Base-by-base conservation (phyloP, 75 land plant species). In the Picea glauca region DNA sequence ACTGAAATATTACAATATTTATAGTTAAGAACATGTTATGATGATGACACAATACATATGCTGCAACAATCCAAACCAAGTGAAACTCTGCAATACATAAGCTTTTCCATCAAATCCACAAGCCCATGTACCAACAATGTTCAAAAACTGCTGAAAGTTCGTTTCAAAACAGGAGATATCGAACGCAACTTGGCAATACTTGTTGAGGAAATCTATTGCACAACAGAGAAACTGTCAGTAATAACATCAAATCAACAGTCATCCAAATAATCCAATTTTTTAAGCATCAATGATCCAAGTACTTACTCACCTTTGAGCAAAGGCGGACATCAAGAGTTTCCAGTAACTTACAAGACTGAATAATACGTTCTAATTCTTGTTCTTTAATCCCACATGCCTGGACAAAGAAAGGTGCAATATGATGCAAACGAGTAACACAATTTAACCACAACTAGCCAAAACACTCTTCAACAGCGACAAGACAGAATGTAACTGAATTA, bases 301-400 rank as follows among this genome's bases (percentile, higher is more conserved):
- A 50, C 18, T 4, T 13, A 15, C 81, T 68, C 66, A 97, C 99
- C 98, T 97, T 92, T 40, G 86, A 84, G 78, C 98, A 97, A 80
- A 80, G 85, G n/a, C 90, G 98, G 58, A 97, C 73, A 80, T 97
- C 97, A 30, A 97, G 91, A 31, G 95, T 94, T 83, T 94, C 99
- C 58, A 94, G 85, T 85, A 84, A 74, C 75, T 50, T 79, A 73
- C 99, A 97, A n/a, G 85, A 83, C 38, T 81, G 81, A 63, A 97
- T 81, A 0, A 92, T 91, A 79, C 76, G 72, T 82, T 86, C 91
- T 58, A 97, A 78, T 35, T 74, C 90, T 74, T 83, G 81, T 81
- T 88, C 89, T 17, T 84, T 82, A 78, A 97, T 93, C 46, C 83
- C 89, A 79, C 93, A 96, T 40, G 87, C 93, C 99, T 96, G 79